These are phyloP conservation scores for Neonectria coccinea DNA, from an alignment of 2,329 filamentous ascomycete genomes.

Conservation along the genomic window DNA sequence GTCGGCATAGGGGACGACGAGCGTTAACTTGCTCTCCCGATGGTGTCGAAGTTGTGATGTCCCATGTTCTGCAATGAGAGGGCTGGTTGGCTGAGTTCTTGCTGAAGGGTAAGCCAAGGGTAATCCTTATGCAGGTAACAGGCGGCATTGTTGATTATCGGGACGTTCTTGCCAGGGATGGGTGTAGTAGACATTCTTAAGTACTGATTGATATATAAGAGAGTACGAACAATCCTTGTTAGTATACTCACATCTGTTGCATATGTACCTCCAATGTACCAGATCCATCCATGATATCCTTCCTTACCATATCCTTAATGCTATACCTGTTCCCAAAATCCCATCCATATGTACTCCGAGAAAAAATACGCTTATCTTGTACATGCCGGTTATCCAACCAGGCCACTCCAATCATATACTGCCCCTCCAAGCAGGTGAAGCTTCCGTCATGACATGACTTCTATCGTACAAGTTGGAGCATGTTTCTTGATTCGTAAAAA, in stretches of 20 bases:
- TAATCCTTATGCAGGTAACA: not conserved
- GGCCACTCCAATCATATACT: not conserved
- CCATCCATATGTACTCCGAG: not conserved
- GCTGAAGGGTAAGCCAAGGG: not conserved
- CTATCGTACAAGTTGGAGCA: not conserved
- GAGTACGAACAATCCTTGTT: not conserved
- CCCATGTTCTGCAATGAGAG: not conserved
- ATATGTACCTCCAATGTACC: not conserved
- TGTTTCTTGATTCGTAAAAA: not conserved
- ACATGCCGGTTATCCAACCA: slow-evolving; percentile 3
- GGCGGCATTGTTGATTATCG: not conserved
- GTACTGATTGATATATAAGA: not conserved
- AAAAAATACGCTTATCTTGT: not conserved
- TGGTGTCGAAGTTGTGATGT: not conserved
- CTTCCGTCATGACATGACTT: not conserved
- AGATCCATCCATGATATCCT: not conserved
- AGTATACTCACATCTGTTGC: not conserved
- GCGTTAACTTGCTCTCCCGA: not conserved
- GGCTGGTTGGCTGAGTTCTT: not conserved
- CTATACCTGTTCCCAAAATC: slow-evolving; percentile 4
- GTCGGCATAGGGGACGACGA: too few relatives aligned
- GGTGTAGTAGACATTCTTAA: not conserved
- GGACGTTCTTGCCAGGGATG: not conserved
- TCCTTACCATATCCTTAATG: not conserved
- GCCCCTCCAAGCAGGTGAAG: not conserved